A percentile compares a stretch with the other conserved stretches of the same genome.
These are phyloP conservation scores for Backusella macrospora DNA, from an alignment of 192 early-diverging fungal species.

Conservation along the genomic window DNA sequence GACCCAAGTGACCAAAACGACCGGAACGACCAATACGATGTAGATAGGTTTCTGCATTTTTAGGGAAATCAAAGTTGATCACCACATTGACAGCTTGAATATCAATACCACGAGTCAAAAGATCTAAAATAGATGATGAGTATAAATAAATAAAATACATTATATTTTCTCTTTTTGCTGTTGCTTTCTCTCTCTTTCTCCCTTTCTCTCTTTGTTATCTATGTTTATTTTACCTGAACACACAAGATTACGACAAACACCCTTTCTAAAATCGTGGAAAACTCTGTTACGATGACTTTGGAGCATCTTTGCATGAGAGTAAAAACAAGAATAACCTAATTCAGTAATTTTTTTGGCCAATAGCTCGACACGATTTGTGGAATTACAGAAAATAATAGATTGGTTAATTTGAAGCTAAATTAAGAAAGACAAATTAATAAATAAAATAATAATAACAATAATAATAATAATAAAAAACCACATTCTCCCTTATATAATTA, in stretches of 20 bases:
- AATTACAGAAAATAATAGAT: conserved; percentile 99
- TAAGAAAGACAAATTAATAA: neutral
- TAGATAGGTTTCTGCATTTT: conserved; percentile 98
- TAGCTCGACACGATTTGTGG: conserved; percentile 97
- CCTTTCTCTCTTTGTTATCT: neutral
- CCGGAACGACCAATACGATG: conserved; percentile 99
- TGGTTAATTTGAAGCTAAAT: conserved; percentile 97
- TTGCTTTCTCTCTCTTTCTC: neutral
- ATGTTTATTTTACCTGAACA: conserved; percentile 73
- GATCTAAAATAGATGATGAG: conserved; percentile 59
- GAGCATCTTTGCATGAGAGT: conserved; percentile 98
- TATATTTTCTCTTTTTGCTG: neutral
- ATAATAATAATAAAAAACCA: neutral
- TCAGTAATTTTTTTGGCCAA: conserved; percentile 99
- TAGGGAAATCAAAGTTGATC: conserved; percentile 99
- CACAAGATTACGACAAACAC: conserved; percentile 96
- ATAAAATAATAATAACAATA: neutral
- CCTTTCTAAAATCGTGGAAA: conserved; percentile 99
- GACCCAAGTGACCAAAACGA: conserved; percentile 92
- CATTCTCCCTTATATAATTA: neutral
- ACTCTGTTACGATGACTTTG: conserved; percentile 98
- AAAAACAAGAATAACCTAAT: conserved; percentile 99
- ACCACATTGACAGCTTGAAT: conserved; percentile 99
- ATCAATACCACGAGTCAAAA: conserved; percentile 98
- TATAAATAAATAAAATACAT: neutral